phyloP scores from a whole-genome alignment of 164 flowering plant species.

The Annona squamosa region DNA sequence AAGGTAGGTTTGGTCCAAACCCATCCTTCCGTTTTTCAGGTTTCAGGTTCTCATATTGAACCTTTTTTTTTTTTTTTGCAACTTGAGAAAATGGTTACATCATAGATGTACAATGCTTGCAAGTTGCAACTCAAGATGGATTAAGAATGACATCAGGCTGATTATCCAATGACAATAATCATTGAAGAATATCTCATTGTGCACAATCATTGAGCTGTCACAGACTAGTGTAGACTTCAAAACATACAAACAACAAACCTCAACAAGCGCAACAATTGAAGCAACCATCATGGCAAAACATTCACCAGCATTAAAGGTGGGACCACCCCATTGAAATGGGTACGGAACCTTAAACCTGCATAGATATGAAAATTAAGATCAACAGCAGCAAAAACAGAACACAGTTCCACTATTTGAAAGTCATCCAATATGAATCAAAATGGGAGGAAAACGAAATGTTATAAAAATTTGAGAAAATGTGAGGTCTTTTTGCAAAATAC shows the following conservation, averaged over 20 bases:
- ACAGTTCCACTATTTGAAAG: no score
- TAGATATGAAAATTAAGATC: neutral
- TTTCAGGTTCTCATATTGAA: neutral
- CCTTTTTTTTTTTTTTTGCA: neutral
- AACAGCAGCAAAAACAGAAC: neutral
- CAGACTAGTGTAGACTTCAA: neutral
- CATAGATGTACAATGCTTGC: neutral
- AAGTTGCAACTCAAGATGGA: neutral
- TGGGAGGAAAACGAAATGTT: no score
- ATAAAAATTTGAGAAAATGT: no score
- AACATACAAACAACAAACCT: conserved; percentile 32
- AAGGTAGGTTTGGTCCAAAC: neutral
- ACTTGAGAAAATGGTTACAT: neutral
- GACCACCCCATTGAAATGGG: conserved; percentile 83
- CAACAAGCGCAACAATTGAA: conserved; percentile 61
- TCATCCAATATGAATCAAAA: no score
- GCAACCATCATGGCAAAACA: conserved; percentile 73
- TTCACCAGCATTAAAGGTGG: conserved; percentile 61
- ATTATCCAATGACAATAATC: no score
- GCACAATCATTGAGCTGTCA: neutral
- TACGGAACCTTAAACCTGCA: conserved; percentile 63
- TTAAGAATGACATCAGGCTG: neutral
- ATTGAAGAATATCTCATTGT: no score
- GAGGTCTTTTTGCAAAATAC: no score
- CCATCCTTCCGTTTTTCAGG: neutral